These are phyloP conservation scores for Hypoxylon sp. DNA, from an alignment of 2,329 filamentous ascomycete species.

Conservation along the genomic window DNA sequence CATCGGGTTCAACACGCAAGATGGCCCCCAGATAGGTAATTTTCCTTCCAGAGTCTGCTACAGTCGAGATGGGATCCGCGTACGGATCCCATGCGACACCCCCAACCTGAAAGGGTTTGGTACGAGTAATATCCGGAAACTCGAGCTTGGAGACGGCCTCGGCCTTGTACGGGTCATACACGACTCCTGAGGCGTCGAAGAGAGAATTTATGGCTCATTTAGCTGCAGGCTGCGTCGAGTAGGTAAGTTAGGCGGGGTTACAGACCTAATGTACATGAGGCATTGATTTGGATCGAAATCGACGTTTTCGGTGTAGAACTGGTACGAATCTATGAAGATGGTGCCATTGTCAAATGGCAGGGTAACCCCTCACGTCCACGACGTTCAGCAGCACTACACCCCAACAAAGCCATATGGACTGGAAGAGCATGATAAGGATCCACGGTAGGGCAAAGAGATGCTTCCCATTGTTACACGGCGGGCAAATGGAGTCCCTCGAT, in stretches of 20 bases:
- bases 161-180: slow-evolving; percentile 55
- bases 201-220: slow-evolving; percentile 45
- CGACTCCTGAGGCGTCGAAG: slow-evolving; percentile 55
- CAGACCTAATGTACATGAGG: slow-evolving; percentile 54
- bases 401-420: slow-evolving; percentile 20
- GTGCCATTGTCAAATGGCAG: slow-evolving; percentile 42
- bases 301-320: slow-evolving; percentile 57
- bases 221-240: slow-evolving; percentile 13
- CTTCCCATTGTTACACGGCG: not conserved
- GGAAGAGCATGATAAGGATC: slow-evolving; percentile 34
- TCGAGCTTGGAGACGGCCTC: slow-evolving; percentile 49
- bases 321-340: slow-evolving; percentile 48
- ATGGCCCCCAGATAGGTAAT: too few relatives aligned
- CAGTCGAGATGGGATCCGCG: slow-evolving; percentile 54
- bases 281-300: slow-evolving; percentile 55
- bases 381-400: slow-evolving; percentile 26
- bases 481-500: not conserved
- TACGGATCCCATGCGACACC: slow-evolving; percentile 56
- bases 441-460: not conserved
- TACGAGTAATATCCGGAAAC: slow-evolving; percentile 53
- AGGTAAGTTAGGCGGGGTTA: not conserved
- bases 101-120: slow-evolving; percentile 53
- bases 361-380: slow-evolving; percentile 13
- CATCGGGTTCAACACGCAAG: slow-evolving; percentile 53
- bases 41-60: too few relatives aligned